Conservation (phyloP, 495 filamentous ascomycete genomes). For the Chaetomium tenue region DNA sequence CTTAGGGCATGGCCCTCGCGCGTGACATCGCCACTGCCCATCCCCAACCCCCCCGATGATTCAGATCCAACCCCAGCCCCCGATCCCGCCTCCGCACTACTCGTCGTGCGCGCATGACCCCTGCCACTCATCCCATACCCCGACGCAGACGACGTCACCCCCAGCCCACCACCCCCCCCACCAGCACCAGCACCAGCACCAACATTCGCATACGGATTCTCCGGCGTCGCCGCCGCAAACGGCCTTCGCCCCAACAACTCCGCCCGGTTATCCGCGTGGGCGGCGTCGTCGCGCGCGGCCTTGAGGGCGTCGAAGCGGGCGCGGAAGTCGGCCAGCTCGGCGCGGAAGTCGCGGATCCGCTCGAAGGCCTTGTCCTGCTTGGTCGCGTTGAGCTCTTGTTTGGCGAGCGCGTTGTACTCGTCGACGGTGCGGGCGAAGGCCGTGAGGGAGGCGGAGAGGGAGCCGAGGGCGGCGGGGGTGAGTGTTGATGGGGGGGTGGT, state of each 20-base stretch:
- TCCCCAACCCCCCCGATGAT: slow-evolving; percentile 53
- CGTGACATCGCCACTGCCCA: slow-evolving; percentile 56
- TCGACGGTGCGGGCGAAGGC: slow-evolving; percentile 89
- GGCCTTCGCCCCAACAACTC: slow-evolving; percentile 91
- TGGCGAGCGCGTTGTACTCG: slow-evolving; percentile 82
- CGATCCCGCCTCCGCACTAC: slow-evolving; percentile 26
- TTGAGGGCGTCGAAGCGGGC: slow-evolving; percentile 74
- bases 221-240: slow-evolving; percentile 81
- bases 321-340: slow-evolving; percentile 75
- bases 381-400: slow-evolving; percentile 77
- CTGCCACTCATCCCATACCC: slow-evolving; percentile 32
- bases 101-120: slow-evolving; percentile 35
- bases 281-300: slow-evolving; percentile 68
- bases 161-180: slow-evolving; percentile 50
- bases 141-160: slow-evolving; percentile 11
- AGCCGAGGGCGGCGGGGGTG: slow-evolving; percentile 43
- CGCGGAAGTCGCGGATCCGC: slow-evolving; percentile 79
- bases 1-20: slow-evolving; percentile 83
- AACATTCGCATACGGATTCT: slow-evolving; percentile 95
- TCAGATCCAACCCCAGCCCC: no score
- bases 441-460: slow-evolving; percentile 73
- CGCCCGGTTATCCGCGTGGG: slow-evolving; percentile 67
- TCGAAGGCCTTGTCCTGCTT: slow-evolving; percentile 91
- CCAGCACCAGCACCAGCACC: no score
- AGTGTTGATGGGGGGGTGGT: slow-evolving; percentile 20